Percentiles rank a stretch among this genome's conserved stretches.
These are phyloP conservation scores for Kitagawia praeruptora DNA, from an alignment of 129 eudicot genomes.

Conservation along the genomic window DNA sequence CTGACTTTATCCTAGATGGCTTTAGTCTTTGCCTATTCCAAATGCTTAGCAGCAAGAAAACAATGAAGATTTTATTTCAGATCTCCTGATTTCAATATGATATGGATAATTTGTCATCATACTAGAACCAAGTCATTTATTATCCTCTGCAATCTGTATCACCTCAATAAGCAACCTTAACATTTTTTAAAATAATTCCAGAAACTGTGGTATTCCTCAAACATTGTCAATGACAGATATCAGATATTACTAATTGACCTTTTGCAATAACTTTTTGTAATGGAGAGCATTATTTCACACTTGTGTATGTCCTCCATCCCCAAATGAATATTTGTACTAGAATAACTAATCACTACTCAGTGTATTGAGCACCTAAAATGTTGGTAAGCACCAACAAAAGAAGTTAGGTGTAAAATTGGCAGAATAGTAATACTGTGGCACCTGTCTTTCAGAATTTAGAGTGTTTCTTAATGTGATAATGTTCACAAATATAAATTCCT, in stretches of 20 bases:
- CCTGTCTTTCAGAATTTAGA: not conserved
- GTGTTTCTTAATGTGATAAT: not conserved
- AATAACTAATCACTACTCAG: no score
- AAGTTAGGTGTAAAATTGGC: not conserved
- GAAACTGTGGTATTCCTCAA: not conserved
- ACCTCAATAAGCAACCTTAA: not conserved
- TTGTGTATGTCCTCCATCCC: not conserved
- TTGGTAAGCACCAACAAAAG: not conserved
- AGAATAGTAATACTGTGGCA: not conserved
- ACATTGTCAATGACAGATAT: not conserved
- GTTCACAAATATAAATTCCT: not conserved
- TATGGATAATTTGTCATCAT: not conserved
- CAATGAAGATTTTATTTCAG: not conserved
- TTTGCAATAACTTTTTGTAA: not conserved
- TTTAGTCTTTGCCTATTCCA: not conserved
- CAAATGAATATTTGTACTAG: not conserved
- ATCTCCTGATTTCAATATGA: not conserved
- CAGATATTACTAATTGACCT: not conserved
- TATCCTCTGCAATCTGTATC: not conserved
- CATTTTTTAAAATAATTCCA: not conserved
- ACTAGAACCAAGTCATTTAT: not conserved
- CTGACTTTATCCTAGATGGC: not conserved
- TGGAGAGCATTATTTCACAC: not conserved
- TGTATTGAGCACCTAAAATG: not conserved
- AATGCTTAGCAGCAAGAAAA: not conserved